phyloP scores from a whole-genome alignment of 371 early-diverging fungal genomes.

The Basidiobolus heterosporus region DNA sequence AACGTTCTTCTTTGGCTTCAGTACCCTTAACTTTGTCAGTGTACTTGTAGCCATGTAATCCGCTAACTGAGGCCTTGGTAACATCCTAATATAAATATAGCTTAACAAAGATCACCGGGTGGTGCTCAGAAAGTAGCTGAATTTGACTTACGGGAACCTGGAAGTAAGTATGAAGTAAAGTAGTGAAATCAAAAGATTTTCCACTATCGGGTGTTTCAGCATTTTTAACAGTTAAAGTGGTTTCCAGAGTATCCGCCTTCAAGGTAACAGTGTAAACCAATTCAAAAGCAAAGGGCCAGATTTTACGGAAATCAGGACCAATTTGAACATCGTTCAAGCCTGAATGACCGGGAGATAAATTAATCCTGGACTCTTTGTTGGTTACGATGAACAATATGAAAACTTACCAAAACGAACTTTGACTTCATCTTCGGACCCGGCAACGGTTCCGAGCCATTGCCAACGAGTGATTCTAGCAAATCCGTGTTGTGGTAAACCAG shows the following conservation, averaged over 20 bases:
- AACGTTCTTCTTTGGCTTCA: background rate
- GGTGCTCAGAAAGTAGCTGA: background rate
- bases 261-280: conserved; percentile 67
- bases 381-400: too few relatives aligned
- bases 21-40: conserved; percentile 53
- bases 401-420: conserved; percentile 43
- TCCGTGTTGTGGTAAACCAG: conserved; percentile 37
- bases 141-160: conserved; percentile 32
- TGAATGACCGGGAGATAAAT: conserved; percentile 3
- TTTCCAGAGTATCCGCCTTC: conserved; percentile 41
- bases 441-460: conserved; percentile 33
- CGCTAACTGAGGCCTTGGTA: conserved; percentile 33
- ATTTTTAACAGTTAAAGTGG: conserved; percentile 52
- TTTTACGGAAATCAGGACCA: conserved; percentile 27
- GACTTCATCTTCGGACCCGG: conserved; percentile 32
- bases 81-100: conserved; percentile 25
- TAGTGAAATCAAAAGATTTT: conserved; percentile 58
- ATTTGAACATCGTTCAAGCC: conserved; percentile 39
- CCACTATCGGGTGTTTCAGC: conserved; percentile 19
- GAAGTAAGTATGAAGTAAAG: conserved; percentile 85
- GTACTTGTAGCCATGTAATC: conserved; percentile 36
- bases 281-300: conserved; percentile 59
- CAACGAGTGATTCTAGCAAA: conserved; percentile 68
- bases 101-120: background rate
- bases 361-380: background rate